phyloP scores from a whole-genome alignment of 2,329 filamentous ascomycete genomes.

The Xylaria sp. region DNA sequence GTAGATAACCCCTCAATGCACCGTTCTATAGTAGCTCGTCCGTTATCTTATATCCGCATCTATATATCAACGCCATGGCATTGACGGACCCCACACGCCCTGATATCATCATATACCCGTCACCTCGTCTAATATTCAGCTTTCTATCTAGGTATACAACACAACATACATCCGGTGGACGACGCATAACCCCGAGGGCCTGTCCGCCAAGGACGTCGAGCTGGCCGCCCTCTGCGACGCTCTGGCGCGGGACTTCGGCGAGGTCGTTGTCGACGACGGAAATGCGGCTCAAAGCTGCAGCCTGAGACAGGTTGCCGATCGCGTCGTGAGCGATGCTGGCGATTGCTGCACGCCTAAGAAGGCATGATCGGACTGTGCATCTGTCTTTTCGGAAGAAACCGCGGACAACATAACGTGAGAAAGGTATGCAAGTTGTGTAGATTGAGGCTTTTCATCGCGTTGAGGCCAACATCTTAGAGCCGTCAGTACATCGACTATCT shows the following conservation, averaged over 20 bases:
- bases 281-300: constrained; percentile 12
- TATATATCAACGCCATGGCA: background rate
- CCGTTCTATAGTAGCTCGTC: background rate
- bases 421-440: background rate
- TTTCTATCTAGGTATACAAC: constrained; percentile 69
- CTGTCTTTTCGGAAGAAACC: background rate
- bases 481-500: background rate
- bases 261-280: constrained; percentile 54
- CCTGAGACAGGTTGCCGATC: constrained; percentile 58
- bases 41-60: background rate
- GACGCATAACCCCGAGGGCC: constrained; percentile 72
- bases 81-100: constrained; percentile 2
- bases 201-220: constrained; percentile 71
- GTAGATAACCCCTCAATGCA: background rate
- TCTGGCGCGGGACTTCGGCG: constrained; percentile 66
- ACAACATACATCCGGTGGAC: constrained; percentile 78
- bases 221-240: constrained; percentile 72
- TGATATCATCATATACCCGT: constrained; percentile 2
- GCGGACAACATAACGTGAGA: background rate
- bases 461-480: background rate
- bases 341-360: constrained; percentile 66
- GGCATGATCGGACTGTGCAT: constrained; percentile 26
- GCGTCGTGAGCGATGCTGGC: constrained; percentile 57
- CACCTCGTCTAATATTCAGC: constrained; percentile 24
- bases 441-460: background rate